Percentiles rank a stretch among this genome's conserved stretches.
These are phyloP conservation scores for Quercus gilva DNA, from an alignment of 306 rosid species.

Conservation along the genomic window DNA sequence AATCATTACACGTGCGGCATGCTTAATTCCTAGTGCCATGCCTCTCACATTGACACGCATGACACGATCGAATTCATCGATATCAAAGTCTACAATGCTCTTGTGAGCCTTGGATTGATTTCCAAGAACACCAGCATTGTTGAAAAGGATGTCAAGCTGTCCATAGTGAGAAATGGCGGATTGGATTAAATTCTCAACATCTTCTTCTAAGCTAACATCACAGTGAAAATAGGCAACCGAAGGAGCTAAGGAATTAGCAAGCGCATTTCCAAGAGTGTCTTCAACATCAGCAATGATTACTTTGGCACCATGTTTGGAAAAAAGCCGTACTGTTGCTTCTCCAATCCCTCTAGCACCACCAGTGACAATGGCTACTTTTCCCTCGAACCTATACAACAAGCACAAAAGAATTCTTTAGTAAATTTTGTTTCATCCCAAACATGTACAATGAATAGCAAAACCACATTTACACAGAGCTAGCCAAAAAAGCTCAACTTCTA, in stretches of 20 bases:
- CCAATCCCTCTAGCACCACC: slow-evolving; percentile 91
- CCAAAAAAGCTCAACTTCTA: too few relatives aligned
- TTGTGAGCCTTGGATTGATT: slow-evolving; percentile 56
- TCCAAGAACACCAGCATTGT: slow-evolving; percentile 85
- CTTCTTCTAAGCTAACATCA: slow-evolving; percentile 67
- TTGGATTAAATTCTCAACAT: slow-evolving; percentile 45
- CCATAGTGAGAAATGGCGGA: slow-evolving; percentile 52
- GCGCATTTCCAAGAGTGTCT: slow-evolving; percentile 44
- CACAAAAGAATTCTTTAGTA: neutral
- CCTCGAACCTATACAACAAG: slow-evolving; percentile 59
- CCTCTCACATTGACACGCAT: slow-evolving; percentile 88
- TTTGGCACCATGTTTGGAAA: slow-evolving; percentile 75
- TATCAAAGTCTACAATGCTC: slow-evolving; percentile 70
- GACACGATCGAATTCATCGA: slow-evolving; percentile 58
- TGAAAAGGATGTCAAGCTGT: slow-evolving; percentile 77
- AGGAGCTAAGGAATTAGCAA: slow-evolving; percentile 57
- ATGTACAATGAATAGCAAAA: too few relatives aligned
- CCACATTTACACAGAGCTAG: too few relatives aligned
- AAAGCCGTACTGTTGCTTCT: slow-evolving; percentile 68
- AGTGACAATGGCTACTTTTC: slow-evolving; percentile 74
- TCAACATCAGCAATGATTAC: slow-evolving; percentile 78
- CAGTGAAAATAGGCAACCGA: slow-evolving; percentile 57
- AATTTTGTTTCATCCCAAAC: neutral
- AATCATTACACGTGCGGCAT: slow-evolving; percentile 85
- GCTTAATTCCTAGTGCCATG: slow-evolving; percentile 79